Evolutionary conservation across 2,329 filamentous ascomycete species (phyloP).

Genomic region (Trichoderma semiorbis): DNA sequence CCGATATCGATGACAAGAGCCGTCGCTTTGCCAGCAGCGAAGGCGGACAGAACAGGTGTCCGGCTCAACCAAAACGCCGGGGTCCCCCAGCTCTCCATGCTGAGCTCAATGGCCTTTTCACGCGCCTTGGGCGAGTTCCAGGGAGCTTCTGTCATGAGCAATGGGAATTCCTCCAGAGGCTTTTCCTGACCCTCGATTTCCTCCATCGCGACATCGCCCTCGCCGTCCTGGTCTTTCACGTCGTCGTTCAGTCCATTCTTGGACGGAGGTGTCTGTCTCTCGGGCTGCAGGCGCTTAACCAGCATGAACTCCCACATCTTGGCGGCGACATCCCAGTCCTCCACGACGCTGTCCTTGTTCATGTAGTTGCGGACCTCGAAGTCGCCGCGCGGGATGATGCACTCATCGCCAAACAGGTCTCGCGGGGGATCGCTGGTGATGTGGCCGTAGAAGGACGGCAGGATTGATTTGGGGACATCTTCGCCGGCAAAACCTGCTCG

Average conservation of each 20-base stretch:
- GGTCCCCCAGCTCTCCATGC: conserved; percentile 94
- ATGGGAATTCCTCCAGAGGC: conserved; percentile 80
- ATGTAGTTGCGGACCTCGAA: conserved; percentile 92
- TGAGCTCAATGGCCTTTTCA: conserved; percentile 92
- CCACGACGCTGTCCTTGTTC: conserved; percentile 81
- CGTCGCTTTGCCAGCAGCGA: conserved; percentile 88
- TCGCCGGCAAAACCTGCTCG: conserved; percentile 97
- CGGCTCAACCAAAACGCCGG: conserved; percentile 92
- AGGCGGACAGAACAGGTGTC: conserved; percentile 84
- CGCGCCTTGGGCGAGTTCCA: conserved; percentile 87
- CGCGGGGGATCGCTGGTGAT: conserved; percentile 44
- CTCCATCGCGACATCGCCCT: conserved; percentile 61
- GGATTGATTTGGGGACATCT: conserved; percentile 90
- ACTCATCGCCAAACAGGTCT: conserved; percentile 84
- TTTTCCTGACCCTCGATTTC: conserved; percentile 59
- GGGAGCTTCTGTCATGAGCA: conserved; percentile 89
- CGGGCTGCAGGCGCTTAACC: conserved; percentile 79
- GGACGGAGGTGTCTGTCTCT: conserved; percentile 63
- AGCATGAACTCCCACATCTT: conserved; percentile 92
- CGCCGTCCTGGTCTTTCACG: conserved; percentile 55
- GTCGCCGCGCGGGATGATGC: conserved; percentile 70
- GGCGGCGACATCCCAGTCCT: conserved; percentile 92
- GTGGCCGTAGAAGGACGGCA: conserved; percentile 84
- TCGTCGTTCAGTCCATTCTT: conserved; percentile 78
- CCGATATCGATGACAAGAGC: conserved; percentile 91